These are phyloP conservation scores for Hypomyces rosellus DNA, from an alignment of 2,329 filamentous ascomycete genomes.

Conservation along the genomic window DNA sequence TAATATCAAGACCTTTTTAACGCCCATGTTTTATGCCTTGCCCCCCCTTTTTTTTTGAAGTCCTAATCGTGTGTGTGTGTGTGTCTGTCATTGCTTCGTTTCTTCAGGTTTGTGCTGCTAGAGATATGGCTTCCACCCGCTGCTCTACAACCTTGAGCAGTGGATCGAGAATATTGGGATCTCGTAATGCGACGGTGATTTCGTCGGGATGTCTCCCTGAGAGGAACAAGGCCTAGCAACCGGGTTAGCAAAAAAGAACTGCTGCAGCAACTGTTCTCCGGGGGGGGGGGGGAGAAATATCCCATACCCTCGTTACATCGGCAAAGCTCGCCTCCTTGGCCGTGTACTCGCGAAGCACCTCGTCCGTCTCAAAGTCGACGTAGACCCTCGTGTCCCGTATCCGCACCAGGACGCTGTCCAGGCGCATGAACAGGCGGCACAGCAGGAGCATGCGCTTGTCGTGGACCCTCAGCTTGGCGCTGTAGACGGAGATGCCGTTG, in stretches of 20 bases:
- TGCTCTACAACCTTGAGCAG: slow-evolving; percentile 66
- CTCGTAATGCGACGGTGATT: slow-evolving; percentile 67
- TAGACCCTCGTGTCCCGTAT: slow-evolving; percentile 88
- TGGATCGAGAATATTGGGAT: slow-evolving; percentile 68
- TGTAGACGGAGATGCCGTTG: slow-evolving; percentile 88
- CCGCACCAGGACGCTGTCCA: slow-evolving; percentile 83
- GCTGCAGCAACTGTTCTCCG: not conserved
- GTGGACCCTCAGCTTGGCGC: slow-evolving; percentile 90
- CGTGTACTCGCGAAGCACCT: slow-evolving; percentile 84
- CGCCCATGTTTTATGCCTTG: not conserved
- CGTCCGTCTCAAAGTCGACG: slow-evolving; percentile 73
- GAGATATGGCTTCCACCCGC: slow-evolving; percentile 45
- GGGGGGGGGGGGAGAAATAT: not conserved
- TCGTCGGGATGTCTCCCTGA: slow-evolving; percentile 58
- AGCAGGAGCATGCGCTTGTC: slow-evolving; percentile 80
- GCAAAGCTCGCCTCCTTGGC: slow-evolving; percentile 79
- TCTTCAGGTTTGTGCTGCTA: slow-evolving; percentile 9
- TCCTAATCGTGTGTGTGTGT: no score
- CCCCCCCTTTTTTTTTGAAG: not conserved
- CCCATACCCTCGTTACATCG: slow-evolving; percentile 59
- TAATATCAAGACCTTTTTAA: not conserved
- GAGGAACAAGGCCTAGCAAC: slow-evolving; percentile 33
- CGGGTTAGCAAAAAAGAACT: slow-evolving; percentile 24
- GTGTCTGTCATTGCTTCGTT: not conserved
- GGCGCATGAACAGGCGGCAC: slow-evolving; percentile 80